Evolutionary conservation across 352 stramenopile species (phyloP).

Genomic region (Achlya hypogyna): DNA sequence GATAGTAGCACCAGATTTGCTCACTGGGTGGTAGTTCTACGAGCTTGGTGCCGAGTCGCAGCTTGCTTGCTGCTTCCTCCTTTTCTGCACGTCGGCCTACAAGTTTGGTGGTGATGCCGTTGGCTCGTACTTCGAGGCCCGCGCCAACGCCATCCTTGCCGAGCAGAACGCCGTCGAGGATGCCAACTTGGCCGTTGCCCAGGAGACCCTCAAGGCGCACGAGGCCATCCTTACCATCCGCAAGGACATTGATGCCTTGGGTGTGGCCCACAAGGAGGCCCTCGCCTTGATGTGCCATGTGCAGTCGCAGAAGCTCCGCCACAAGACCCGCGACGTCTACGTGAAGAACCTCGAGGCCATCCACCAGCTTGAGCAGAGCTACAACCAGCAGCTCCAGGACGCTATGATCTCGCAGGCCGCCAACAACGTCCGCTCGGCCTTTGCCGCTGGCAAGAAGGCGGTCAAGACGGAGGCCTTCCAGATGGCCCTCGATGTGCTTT

Average conservation of each 20-base stretch:
- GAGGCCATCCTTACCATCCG: slow-evolving; percentile 76
- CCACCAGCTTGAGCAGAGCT: slow-evolving; percentile 67
- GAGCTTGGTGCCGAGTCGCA: slow-evolving; percentile 82
- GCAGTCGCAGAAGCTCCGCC: slow-evolving; percentile 73
- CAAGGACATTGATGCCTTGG: slow-evolving; percentile 70
- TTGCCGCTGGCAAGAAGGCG: slow-evolving; percentile 77
- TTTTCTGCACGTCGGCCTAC: slow-evolving; percentile 79
- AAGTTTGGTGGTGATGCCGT: slow-evolving; percentile 79
- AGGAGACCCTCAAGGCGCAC: slow-evolving; percentile 76
- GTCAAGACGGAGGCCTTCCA: slow-evolving; percentile 80
- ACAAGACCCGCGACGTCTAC: slow-evolving; percentile 83
- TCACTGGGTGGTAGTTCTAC: slow-evolving; percentile 41
- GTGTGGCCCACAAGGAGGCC: slow-evolving; percentile 73
- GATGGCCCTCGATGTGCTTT: slow-evolving; percentile 74
- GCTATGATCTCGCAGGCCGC: slow-evolving; percentile 67
- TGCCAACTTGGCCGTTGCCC: slow-evolving; percentile 69
- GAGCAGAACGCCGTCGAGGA: slow-evolving; percentile 82
- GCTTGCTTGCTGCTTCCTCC: slow-evolving; percentile 74
- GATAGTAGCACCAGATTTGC: slow-evolving; percentile 44
- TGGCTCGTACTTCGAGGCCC: slow-evolving; percentile 78
- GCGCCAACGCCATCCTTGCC: slow-evolving; percentile 57
- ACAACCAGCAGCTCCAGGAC: slow-evolving; percentile 79
- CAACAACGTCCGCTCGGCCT: slow-evolving; percentile 54
- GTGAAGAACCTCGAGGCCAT: slow-evolving; percentile 83
- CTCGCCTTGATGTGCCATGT: slow-evolving; percentile 77